Percentiles rank a stretch among this genome's conserved stretches.
phyloP scores from a whole-genome alignment of 176 grass and related monocot species.

The Pontederia paniculata region DNA sequence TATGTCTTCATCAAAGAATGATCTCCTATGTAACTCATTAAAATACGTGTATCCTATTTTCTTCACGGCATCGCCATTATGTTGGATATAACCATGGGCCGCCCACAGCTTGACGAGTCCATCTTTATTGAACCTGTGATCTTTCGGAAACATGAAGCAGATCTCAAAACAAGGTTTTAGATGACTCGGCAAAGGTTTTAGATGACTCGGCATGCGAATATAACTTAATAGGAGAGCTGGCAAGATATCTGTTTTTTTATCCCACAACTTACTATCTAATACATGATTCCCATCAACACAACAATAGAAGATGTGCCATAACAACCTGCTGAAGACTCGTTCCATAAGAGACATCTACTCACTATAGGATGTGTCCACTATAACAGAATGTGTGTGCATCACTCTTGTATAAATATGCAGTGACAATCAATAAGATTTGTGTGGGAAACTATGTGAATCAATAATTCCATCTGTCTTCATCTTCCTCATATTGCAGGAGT shows the following conservation, averaged over 20 bases:
- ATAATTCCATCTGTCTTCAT: background rate
- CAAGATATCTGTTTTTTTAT: background rate
- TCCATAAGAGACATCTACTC: too few relatives aligned
- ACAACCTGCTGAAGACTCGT: too few relatives aligned
- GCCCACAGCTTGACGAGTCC: background rate
- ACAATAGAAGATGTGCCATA: too few relatives aligned
- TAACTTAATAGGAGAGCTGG: constrained; percentile 1
- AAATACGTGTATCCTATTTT: background rate
- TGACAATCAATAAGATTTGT: too few relatives aligned
- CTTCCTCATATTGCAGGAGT: background rate
- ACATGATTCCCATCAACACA: too few relatives aligned
- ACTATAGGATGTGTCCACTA: too few relatives aligned
- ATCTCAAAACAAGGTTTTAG: background rate
- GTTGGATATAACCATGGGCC: background rate
- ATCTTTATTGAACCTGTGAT: background rate
- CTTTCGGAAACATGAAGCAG: background rate
- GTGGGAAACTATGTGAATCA: too few relatives aligned
- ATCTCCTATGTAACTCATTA: background rate
- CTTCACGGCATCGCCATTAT: background rate
- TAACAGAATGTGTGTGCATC: too few relatives aligned
- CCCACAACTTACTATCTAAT: background rate
- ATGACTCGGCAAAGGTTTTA: constrained; percentile 2
- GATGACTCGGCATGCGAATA: background rate
- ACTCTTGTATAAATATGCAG: too few relatives aligned
- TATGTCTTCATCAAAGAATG: background rate